phyloP scores from a whole-genome alignment of 495 filamentous ascomycete species.

The Hypomontagnella submonticulosa region DNA sequence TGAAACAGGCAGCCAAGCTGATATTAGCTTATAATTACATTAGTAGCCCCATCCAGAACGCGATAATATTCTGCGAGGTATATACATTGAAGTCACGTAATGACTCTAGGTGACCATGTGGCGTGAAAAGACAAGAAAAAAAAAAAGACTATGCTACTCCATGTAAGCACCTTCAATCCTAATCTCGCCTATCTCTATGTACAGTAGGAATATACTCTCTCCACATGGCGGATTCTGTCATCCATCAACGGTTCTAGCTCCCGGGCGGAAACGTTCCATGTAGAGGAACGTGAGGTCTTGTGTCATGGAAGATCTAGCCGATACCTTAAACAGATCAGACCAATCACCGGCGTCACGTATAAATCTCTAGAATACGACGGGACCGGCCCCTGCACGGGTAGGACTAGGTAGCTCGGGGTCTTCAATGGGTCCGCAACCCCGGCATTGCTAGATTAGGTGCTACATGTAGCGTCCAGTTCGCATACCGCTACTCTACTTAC shows the following conservation, averaged over 20 bases:
- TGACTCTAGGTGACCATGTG: no score
- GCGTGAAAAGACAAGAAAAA: no score
- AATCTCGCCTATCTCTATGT: no score
- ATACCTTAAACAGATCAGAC: background rate
- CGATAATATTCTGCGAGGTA: background rate
- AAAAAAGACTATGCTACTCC: no score
- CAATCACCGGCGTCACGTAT: conserved; percentile 22
- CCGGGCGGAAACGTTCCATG: no score
- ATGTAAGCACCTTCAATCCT: no score
- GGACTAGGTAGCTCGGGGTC: conserved; percentile 9
- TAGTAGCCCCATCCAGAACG: conserved; percentile 3
- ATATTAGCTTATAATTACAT: conserved; percentile 7
- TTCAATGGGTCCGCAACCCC: conserved; percentile 14
- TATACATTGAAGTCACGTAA: background rate
- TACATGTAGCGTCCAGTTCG: no score
- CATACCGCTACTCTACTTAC: no score
- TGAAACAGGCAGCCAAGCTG: conserved; percentile 28
- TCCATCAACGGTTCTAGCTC: no score
- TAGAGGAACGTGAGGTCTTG: conserved; percentile 6
- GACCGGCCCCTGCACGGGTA: background rate
- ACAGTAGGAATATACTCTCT: no score
- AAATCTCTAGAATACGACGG: conserved; percentile 31
- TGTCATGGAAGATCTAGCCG: conserved; percentile 21
- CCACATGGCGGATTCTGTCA: no score
- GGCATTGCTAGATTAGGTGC: background rate